Evolutionary conservation across 2,329 filamentous ascomycete species (phyloP), one percentile per base, ranked within the genome.

Genomic region (Juglanconis sp.): DNA sequence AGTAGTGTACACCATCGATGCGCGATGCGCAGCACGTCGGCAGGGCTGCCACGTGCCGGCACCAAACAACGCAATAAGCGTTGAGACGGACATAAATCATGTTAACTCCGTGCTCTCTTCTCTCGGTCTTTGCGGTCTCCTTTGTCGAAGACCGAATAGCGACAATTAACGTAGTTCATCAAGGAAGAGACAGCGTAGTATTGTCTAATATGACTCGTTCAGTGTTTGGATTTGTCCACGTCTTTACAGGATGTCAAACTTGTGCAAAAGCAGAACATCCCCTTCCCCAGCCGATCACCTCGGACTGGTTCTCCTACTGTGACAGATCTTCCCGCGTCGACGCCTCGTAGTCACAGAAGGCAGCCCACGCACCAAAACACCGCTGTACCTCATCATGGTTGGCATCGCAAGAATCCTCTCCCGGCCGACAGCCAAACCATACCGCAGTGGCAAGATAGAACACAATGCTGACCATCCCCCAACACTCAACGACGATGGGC

Each of bases 381-480:
- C 47, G 4, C 49, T 15, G 47, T 38, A 36, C 3, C 8, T 40
- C 52, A 67, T 15, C 47, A 80, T 81, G 77, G 68, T 73, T 17
- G 54, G 61, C 24, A 67, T 81, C 30, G 71, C 74, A 59, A 74
- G 79, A 17, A 71, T 82, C 8, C 69, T 83, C 3, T 83, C 80
- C n/a, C 71, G 73, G 48, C 76, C 80, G n/a, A 74, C 75, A 53
- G 80, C 79, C 60, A 84, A 83, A 66, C 81, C 81, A 5, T 83
- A 82, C 65, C 72, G 79, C 36, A 77, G 76, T n/a, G 60, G 65
- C 40, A 68, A 76, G 48, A 64, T 81, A 40, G 65, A 70, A 31
- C 62, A 76, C 11, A 65, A 70, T 1, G 66, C 69, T 3, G 53
- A 62, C 11, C 53, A 60, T 4, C 66, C 68, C 1, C 77, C 79